Base-by-base conservation (phyloP, 306 rosid genomes). In the Cucurbita moschata region DNA sequence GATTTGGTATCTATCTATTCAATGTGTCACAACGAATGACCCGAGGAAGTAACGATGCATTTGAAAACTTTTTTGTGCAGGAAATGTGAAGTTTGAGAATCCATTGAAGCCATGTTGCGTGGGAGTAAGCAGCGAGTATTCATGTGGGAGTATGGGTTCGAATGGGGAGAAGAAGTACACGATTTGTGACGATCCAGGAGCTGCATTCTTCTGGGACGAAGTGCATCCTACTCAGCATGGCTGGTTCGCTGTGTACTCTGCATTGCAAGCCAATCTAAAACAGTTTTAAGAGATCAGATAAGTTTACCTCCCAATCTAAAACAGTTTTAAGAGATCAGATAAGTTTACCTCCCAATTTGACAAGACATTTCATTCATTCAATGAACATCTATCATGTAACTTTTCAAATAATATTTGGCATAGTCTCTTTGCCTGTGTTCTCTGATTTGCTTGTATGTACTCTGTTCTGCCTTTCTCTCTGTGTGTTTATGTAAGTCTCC, bases 131-230 rank as follows among this genome's bases (percentile, higher is more conserved):
- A 83, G 64, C 5, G 65, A 38, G 60, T 80, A 77, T 76, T 79
- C 70, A 0, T 94, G 98, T 54, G 98, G 97, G 53, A 86, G 85
- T 55, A 82, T 89, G 12, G 92, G 84, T 14, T 21, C 18, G 14
- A 82, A 77, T 8, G 85, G 83, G 0, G 82, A 64, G 21, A 94
- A 80, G 84, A 87, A 82, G 68, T 94, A 86, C 60, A 72, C 51
- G n/a, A 76, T 94, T 0, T 94, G 98, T 51, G 78, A 85, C 15
- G 52, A 86, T 40, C 97, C 96, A 0, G 58, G 79, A 68, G 77
- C 90, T 0, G 65, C 96, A 15, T 94, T 94, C 87, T 94, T 94
- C 73, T 94, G 98, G 98, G 98, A 94, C 73, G 7, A 30, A 30
- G 88, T 77, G 57, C 98, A 94, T 62, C 97, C 98, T 1, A 82